phyloP scores from a whole-genome alignment of 768 basidiomycete genomes.

The Crucibulum laeve region DNA sequence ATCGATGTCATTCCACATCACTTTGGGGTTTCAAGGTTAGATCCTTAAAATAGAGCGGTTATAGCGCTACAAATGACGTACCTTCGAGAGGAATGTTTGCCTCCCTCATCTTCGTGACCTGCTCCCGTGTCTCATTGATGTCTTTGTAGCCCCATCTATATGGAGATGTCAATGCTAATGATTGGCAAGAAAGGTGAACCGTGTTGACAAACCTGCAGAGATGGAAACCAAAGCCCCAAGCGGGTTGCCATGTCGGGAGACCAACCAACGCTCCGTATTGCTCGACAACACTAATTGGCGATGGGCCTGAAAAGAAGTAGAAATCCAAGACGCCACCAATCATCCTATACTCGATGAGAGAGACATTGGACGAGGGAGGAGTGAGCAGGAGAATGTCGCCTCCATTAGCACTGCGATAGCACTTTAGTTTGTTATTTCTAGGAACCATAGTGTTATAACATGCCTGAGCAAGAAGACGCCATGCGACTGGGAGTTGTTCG shows the following conservation, averaged over 20 bases:
- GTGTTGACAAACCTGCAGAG: slow-evolving; percentile 45
- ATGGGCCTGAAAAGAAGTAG: slow-evolving; percentile 70
- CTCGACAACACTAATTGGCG: slow-evolving; percentile 54
- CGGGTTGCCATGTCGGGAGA: slow-evolving; percentile 65
- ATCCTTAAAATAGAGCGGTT: not conserved
- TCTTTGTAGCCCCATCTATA: slow-evolving; percentile 38
- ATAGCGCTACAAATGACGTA: slow-evolving; percentile 13
- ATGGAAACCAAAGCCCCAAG: slow-evolving; percentile 79
- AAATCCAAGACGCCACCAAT: slow-evolving; percentile 76
- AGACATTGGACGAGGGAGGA: slow-evolving; percentile 47
- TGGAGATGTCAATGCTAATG: slow-evolving; percentile 15
- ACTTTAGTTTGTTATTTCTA: slow-evolving; percentile 1
- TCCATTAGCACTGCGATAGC: slow-evolving; percentile 49
- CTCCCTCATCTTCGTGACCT: slow-evolving; percentile 52
- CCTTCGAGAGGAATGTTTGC: slow-evolving; percentile 79
- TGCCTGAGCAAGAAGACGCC: slow-evolving; percentile 75
- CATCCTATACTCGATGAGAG: slow-evolving; percentile 67
- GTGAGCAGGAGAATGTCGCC: slow-evolving; percentile 68
- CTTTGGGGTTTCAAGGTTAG: slow-evolving; percentile 22
- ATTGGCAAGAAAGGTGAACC: not conserved
- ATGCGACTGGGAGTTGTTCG: slow-evolving; percentile 55
- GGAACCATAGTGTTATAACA: not conserved
- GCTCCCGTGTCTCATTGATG: slow-evolving; percentile 49
- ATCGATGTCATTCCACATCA: slow-evolving; percentile 81
- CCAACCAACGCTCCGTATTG: slow-evolving; percentile 71